Conservation (phyloP, 1,284 basidiomycete genomes). For the Rhodotorula sp. region DNA sequence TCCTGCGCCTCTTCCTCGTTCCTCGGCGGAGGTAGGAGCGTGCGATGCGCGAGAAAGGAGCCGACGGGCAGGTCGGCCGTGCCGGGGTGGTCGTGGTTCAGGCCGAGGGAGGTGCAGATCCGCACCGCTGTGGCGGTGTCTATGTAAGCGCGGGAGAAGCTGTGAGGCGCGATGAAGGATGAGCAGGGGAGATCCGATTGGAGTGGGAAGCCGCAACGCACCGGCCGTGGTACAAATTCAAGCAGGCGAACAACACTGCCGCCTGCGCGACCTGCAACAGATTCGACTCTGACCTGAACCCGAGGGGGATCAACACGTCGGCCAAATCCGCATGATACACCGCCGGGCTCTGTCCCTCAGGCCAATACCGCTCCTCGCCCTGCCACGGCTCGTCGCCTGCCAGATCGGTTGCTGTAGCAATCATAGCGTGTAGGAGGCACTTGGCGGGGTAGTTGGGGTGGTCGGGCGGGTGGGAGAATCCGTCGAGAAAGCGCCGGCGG, state of each 20-base stretch:
- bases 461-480: constrained; percentile 67
- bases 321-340: constrained; percentile 14
- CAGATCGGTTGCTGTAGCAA: constrained; percentile 75
- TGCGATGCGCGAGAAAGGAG: neutral
- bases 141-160: constrained; percentile 82
- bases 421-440: constrained; percentile 79
- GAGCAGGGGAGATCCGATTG: too few relatives aligned
- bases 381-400: constrained; percentile 58
- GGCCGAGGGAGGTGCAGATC: constrained; percentile 69
- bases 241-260: constrained; percentile 77
- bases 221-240: constrained; percentile 78
- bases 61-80: neutral
- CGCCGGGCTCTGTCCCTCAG: neutral
- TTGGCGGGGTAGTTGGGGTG: constrained; percentile 76
- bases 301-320: constrained; percentile 5
- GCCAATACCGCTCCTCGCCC: constrained; percentile 26
- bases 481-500: constrained; percentile 68
- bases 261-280: constrained; percentile 81
- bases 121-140: constrained; percentile 79
- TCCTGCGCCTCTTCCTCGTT: constrained; percentile 14
- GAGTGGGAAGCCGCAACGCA: neutral
- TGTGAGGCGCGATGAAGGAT: neutral
- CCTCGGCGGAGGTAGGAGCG: constrained; percentile 4
- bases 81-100: constrained; percentile 30
- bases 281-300: constrained; percentile 49